A percentile compares a stretch with the other conserved stretches of the same genome.
These are phyloP conservation scores for Solanum chaucha DNA, from an alignment of 257 asterid species.

Conservation along the genomic window DNA sequence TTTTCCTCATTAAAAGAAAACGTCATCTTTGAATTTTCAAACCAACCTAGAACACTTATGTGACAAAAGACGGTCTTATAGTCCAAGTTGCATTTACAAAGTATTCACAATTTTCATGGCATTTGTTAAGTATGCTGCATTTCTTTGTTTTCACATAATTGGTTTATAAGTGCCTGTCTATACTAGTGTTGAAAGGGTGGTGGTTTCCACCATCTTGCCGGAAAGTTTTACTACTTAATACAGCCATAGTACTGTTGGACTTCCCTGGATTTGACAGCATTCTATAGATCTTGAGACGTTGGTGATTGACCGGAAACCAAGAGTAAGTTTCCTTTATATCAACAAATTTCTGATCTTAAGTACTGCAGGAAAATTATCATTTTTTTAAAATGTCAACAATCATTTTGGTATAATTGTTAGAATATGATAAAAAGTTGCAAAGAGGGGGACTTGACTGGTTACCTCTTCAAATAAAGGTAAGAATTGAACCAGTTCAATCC, in stretches of 20 bases:
- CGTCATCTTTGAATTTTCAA: background rate
- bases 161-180: background rate
- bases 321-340: background rate
- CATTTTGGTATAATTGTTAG: background rate
- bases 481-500: background rate
- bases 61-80: background rate
- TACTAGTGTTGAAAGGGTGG: background rate
- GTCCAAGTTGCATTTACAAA: background rate
- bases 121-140: background rate
- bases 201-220: background rate
- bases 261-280: background rate
- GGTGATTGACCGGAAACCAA: background rate
- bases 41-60: background rate
- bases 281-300: background rate
- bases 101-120: background rate
- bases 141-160: background rate
- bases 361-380: background rate
- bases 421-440: background rate
- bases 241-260: background rate
- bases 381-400: background rate
- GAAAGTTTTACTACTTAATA: too few species aligned
- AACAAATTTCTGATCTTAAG: background rate
- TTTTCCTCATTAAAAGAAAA: background rate
- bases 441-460: background rate
- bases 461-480: background rate